phyloP scores from a whole-genome alignment of 495 filamentous ascomycete species.

The Xylaria nigripes region DNA sequence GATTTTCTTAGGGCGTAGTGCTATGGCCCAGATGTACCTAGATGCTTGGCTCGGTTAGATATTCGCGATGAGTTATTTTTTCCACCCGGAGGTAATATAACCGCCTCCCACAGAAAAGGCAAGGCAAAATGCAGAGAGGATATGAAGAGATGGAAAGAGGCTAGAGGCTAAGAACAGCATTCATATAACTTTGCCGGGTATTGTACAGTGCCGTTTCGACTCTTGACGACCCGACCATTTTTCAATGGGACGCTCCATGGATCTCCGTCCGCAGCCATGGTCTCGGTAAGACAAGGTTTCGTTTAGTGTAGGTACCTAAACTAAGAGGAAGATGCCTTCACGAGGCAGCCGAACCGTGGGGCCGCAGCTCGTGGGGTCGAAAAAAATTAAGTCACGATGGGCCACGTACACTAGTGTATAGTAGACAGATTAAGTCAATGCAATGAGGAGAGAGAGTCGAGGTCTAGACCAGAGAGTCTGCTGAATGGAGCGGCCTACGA shows the following conservation, averaged over 20 bases:
- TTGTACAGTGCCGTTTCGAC: background rate
- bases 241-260: background rate
- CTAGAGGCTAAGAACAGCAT: too few relatives aligned
- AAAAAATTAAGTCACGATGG: background rate
- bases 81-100: too few relatives aligned
- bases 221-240: background rate
- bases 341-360: background rate
- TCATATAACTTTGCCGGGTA: background rate
- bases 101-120: too few relatives aligned
- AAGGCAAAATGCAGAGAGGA: too few relatives aligned
- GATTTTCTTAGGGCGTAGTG: too few relatives aligned
- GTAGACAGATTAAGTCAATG: background rate
- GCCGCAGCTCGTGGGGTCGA: constrained; percentile 1
- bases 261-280: constrained; percentile 2
- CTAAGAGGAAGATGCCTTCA: background rate
- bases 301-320: background rate
- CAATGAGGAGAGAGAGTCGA: background rate
- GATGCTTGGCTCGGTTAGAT: background rate
- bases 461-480: background rate
- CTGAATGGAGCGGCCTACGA: background rate
- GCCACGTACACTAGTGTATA: background rate
- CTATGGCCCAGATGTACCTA: too few relatives aligned
- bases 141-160: too few relatives aligned
- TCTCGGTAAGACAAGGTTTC: constrained; percentile 2
- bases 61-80: background rate